Evolutionary conservation across 78 protist species (phyloP), one percentile per base, ranked within the genome.

Genomic region (Dictyostelium brefeldianum): DNA sequence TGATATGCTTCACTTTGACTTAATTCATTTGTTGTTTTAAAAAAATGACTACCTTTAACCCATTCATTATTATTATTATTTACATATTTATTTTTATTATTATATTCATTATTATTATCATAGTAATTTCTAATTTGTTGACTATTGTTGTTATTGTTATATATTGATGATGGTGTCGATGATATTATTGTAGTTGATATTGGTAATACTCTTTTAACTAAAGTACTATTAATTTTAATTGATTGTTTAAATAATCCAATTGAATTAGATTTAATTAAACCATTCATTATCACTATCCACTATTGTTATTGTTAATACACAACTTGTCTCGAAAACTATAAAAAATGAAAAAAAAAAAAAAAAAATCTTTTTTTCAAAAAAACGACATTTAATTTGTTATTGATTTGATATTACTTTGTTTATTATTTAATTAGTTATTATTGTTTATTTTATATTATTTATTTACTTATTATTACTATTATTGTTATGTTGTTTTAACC

Each of bases 401-500:
- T 53, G 12, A 36, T 36, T 36, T 36, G 43, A 36, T 36, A 36
- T 36, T 36, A 36, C 43, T 36, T 53, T 53, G 0, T 9, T 67
- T 67, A 27, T 31, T 27, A 67, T 67, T 36, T 67, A 29, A 36
- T 36, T 27, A 27, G 12, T 36, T 27, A 67, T 10, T 11, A 12
- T 20, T 27, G 12, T 67, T 36, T 29, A 14, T 27, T 67, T 22
- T 67, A 29, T 1, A 14, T 15, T 10, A 29, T 67, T 14, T 8
- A 18, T 31, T 41, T 5, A 4, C 14, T 41, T 71, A 20, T 71
- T 43, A 36, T 73, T 73, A 20, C 4, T 36, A 7, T 46, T 70
- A 17, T 36, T 31, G 12, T 67, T 31, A 36, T 2, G 43, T 36
- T n/a, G n/a, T n/a, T 73, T 73, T 73, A 73, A 73, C 79, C 79